Evolutionary conservation across 495 filamentous ascomycete species (phyloP), one percentile per base, ranked within the genome.

Genomic region (Penicillium canariense): DNA sequence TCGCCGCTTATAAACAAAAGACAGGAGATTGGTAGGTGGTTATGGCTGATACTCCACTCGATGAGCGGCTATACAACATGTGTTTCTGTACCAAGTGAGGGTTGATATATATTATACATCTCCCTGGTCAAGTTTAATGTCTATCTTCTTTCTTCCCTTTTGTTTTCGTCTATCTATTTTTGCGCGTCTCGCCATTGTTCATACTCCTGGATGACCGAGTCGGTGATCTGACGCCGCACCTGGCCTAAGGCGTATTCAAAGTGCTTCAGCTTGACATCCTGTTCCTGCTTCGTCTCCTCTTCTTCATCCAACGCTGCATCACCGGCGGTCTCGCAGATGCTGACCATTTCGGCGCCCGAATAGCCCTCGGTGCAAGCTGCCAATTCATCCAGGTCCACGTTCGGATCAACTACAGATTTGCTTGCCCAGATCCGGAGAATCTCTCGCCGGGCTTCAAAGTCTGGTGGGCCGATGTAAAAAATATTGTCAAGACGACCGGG

Each of bases 401-500:
- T 86, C n/a, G 76, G 56, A 48, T 79, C 78, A 40, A 88, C 65
- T 43, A 82, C 77, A 61, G 84, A 83, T 45, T 81, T 83, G 40
- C 74, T 71, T 10, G 80, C 76, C 68, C 81, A 81, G 18, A 91
- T 88, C 26, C 77, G 68, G 18, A 96, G 73, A 26, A 98, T 97
- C 55, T 91, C 87, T 56, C 73, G 80, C 32, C 94, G 76, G 0
- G 90, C 92, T 31, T 81, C 81, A 34, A 81, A 68, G 61, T 91
- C 87, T 6, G 94, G 94, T 26, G 90, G 86, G 0, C 88, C 87
- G 28, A 98, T 91, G 60, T 96, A 96, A 49, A 97, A 80, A n/a
- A 93, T 79, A 56, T 88, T 84, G 64, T 96, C 91, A 66, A 98
- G 86, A 26, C 94, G 81, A 5, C 94, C 94, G 4, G 91, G 89